A percentile compares a stretch with the other conserved stretches of the same genome.
phyloP scores from a whole-genome alignment of 768 basidiomycete species.

The Termitomyces sp. region DNA sequence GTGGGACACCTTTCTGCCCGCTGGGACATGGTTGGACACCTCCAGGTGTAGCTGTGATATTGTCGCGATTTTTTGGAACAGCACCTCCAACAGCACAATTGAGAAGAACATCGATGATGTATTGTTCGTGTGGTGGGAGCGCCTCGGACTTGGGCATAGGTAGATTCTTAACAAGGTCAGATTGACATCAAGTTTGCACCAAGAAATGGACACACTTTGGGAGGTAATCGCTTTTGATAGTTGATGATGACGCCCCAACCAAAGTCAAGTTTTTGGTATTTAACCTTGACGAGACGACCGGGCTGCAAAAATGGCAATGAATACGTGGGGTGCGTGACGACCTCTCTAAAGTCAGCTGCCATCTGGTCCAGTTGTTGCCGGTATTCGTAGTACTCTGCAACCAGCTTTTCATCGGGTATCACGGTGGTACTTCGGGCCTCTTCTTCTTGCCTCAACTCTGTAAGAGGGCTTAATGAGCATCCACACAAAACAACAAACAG shows the following conservation, averaged over 20 bases:
- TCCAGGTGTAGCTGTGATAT: constrained; percentile 53
- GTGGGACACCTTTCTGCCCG: constrained; percentile 72
- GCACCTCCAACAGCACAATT: constrained; percentile 66
- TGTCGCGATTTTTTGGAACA: constrained; percentile 57
- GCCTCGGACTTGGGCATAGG: constrained; percentile 68
- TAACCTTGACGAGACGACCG: constrained; percentile 90
- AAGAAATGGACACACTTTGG: constrained; percentile 52
- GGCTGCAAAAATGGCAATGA: constrained; percentile 91
- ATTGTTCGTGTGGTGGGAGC: constrained; percentile 81
- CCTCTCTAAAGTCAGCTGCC: constrained; percentile 81
- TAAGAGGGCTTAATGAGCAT: background rate
- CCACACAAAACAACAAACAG: constrained; percentile 1
- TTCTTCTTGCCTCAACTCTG: constrained; percentile 79
- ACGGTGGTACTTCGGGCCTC: constrained; percentile 55
- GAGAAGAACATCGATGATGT: constrained; percentile 89
- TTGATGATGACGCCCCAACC: constrained; percentile 97
- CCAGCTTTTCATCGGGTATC: constrained; percentile 81
- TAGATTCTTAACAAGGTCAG: constrained; percentile 42
- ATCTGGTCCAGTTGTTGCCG: constrained; percentile 93
- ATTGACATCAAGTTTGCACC: background rate
- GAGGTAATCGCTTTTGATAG: constrained; percentile 81
- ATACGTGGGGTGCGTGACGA: constrained; percentile 94
- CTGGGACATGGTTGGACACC: constrained; percentile 74
- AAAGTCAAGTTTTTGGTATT: constrained; percentile 83
- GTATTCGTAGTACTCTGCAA: constrained; percentile 89